These are phyloP conservation scores for Aspergillus asperescens DNA, from an alignment of 495 filamentous ascomycete genomes.

Conservation along the genomic window DNA sequence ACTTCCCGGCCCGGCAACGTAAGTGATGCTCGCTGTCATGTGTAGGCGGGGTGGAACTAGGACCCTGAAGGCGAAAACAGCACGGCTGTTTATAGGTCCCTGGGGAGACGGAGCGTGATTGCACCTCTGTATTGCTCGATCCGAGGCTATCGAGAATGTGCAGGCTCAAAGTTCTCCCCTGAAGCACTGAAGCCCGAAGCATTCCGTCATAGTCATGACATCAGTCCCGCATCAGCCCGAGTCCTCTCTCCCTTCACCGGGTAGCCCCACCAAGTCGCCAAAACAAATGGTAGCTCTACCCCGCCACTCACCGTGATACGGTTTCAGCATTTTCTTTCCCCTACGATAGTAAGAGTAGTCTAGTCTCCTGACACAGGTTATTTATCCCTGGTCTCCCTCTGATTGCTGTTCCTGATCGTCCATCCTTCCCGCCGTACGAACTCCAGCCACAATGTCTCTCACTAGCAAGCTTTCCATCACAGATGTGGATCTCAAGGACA, in stretches of 20 bases:
- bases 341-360: slow-evolving; percentile 5
- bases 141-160: slow-evolving; percentile 36
- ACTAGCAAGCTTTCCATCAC: slow-evolving; percentile 96
- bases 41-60: neutral
- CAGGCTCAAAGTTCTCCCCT: slow-evolving; percentile 14
- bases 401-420: neutral
- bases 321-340: slow-evolving; percentile 17
- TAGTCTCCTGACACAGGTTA: neutral
- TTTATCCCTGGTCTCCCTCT: slow-evolving; percentile 5
- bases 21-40: slow-evolving; percentile 1
- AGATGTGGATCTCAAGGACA: slow-evolving; percentile 94
- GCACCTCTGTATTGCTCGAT: slow-evolving; percentile 12
- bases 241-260: slow-evolving; percentile 29
- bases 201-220: slow-evolving; percentile 40
- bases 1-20: neutral
- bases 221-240: slow-evolving; percentile 50
- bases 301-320: slow-evolving; percentile 27
- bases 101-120: neutral
- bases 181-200: slow-evolving; percentile 25
- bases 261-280: slow-evolving; percentile 27
- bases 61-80: neutral
- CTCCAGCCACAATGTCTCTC: slow-evolving; percentile 74
- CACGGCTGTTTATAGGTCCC: slow-evolving; percentile 5
- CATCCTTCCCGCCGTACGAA: slow-evolving; percentile 11
- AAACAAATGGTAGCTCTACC: slow-evolving; percentile 18